These are phyloP conservation scores for Epichloe baconii DNA, from an alignment of 2,329 filamentous ascomycete species.

Conservation along the genomic window DNA sequence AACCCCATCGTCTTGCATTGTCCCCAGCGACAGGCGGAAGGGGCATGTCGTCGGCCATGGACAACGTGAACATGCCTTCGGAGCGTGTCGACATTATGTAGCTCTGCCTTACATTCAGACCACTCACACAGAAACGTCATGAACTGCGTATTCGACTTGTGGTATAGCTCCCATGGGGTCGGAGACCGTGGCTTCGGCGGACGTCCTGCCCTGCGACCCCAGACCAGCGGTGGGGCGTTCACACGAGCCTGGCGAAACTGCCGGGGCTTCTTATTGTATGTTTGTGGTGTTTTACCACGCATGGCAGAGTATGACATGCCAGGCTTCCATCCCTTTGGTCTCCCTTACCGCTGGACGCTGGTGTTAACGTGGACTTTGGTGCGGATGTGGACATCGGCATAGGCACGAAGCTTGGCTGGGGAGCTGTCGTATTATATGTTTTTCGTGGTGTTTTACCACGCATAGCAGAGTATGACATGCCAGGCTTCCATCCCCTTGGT, in stretches of 20 bases:
- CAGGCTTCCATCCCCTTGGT: conserved; percentile 31
- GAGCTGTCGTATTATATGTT: background rate
- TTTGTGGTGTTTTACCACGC: conserved; percentile 6
- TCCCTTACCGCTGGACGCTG: conserved; percentile 13
- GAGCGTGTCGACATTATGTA: conserved; percentile 49
- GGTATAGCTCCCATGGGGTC: conserved; percentile 28
- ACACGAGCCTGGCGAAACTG: conserved; percentile 12
- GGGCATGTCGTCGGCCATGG: conserved; percentile 23
- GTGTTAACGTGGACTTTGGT: background rate
- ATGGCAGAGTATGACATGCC: conserved; percentile 17
- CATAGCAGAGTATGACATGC: conserved; percentile 17
- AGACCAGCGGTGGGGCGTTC: conserved; percentile 13
- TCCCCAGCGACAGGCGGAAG: conserved; percentile 18
- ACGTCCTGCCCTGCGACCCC: conserved; percentile 28
- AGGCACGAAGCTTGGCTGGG: no score
- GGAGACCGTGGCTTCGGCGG: conserved; percentile 26
- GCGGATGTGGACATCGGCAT: background rate
- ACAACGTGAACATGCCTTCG: conserved; percentile 38
- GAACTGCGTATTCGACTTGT: conserved; percentile 29
- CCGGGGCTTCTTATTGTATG: conserved; percentile 5
- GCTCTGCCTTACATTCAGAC: conserved; percentile 42
- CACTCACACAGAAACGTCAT: conserved; percentile 47
- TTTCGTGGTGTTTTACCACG: conserved; percentile 6
- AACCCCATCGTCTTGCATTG: conserved; percentile 13
- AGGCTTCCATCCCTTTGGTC: conserved; percentile 33